phyloP scores from a whole-genome alignment of 2,329 filamentous ascomycete genomes.

The Beauveria bassiana region DNA sequence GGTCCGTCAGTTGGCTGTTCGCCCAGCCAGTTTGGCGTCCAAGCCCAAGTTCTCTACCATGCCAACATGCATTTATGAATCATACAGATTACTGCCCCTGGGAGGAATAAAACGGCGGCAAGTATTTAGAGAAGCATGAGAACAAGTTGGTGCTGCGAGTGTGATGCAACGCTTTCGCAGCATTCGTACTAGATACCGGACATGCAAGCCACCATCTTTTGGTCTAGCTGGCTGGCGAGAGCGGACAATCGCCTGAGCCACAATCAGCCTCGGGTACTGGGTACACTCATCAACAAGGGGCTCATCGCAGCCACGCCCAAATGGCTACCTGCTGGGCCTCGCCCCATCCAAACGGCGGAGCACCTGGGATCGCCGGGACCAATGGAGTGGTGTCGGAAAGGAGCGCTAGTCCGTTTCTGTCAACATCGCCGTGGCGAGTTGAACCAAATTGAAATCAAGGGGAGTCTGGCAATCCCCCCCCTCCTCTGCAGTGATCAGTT shows the following conservation, averaged over 20 bases:
- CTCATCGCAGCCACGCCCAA: conserved; percentile 4
- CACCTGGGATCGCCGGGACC: conserved; percentile 1
- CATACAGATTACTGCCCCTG: too few relatives aligned
- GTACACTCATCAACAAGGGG: background rate
- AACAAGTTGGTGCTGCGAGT: too few relatives aligned
- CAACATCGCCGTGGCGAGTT: background rate
- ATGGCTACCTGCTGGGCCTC: background rate
- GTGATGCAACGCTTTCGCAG: too few relatives aligned
- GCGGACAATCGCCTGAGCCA: background rate
- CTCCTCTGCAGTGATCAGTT: background rate
- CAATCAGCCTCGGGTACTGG: background rate
- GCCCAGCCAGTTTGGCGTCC: too few relatives aligned
- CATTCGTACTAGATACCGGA: too few relatives aligned
- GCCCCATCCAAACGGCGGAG: conserved; percentile 2
- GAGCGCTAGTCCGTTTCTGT: conserved; percentile 1
- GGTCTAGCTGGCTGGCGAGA: background rate
- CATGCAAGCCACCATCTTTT: too few relatives aligned
- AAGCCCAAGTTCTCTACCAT: too few relatives aligned
- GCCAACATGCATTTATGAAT: too few relatives aligned
- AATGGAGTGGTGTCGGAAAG: background rate
- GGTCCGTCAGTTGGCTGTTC: background rate
- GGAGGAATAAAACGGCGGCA: too few relatives aligned
- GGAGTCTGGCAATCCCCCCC: conserved; percentile 4
- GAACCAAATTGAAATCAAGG: conserved; percentile 9
- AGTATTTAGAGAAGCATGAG: too few relatives aligned